Evolutionary conservation across 1,139 yeast species (phyloP), one percentile per base, ranked within the genome.

Genomic region (Sugiyamaella grinbergsii): DNA sequence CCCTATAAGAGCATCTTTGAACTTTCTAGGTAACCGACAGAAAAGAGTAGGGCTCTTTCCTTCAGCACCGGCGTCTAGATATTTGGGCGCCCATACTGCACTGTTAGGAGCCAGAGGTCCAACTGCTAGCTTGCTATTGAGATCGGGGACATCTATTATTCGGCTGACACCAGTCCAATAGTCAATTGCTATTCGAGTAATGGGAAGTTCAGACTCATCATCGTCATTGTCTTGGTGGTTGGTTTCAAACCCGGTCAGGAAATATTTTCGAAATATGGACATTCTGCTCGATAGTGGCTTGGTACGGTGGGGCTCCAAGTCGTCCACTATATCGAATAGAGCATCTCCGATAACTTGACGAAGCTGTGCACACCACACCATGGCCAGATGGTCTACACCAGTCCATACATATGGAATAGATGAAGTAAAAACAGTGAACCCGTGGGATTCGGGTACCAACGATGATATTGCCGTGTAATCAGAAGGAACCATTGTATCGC

Each of bases 341-440:
- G 82, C 71, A 42, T 74, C 72, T 10, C 87, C 85, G 2, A 93
- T 59, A 5, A 77, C 79, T 38, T 77, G 74, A 50, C 98, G 77
- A 36, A 90, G 71, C 65, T 93, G 98, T 54, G 83, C 86, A 69
- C 99, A 94, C 99, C 99, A 94, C 0, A 91, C 96, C 49, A 94
- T 83, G 0, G 98, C 98, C 59, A 90, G 76, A 69, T 94, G 99
- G 67, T 94, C 98, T 41, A 91, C 82, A 0, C 97, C 87, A 0
- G 96, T 84, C 96, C 98, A 93, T 0, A 93, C 97, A 5, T 77
- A 78, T 0, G 96, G 96, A 7, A 93, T 85, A 0, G 96, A 90
- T 0, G 93, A 83, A 0, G 97, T 80, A 60, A 82, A 88, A 0
- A 85, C 86, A 0, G 95, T 81, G 58, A 93, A 85, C 0, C 97